A percentile compares a stretch with the other conserved stretches of the same genome.
Evolutionary conservation across 1,284 basidiomycete genomes (phyloP).

Genomic region (Leccinum subatratum): DNA sequence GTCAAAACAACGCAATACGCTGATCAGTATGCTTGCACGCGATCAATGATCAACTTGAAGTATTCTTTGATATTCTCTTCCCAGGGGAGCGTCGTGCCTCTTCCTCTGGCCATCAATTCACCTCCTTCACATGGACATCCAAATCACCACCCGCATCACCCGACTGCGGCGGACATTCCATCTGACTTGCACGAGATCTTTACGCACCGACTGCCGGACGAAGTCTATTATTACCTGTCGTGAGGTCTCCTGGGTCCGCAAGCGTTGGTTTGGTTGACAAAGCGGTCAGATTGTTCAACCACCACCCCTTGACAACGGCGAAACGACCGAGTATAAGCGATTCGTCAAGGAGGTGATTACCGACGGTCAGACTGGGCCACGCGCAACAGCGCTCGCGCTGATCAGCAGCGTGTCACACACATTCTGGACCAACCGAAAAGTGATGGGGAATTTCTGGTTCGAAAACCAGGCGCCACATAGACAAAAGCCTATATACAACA

Average conservation of each 20-base stretch:
- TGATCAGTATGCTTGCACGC: conserved; percentile 86
- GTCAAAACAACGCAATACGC: conserved; percentile 74
- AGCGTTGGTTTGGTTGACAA: conserved; percentile 84
- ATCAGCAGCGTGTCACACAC: conserved; percentile 71
- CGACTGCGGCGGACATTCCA: conserved; percentile 84
- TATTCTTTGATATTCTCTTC: conserved; percentile 88
- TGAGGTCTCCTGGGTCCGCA: conserved; percentile 85
- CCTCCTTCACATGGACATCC: conserved; percentile 45
- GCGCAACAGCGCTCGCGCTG: conserved; percentile 85
- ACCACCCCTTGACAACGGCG: conserved; percentile 91
- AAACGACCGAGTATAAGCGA: conserved; percentile 88
- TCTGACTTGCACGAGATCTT: conserved; percentile 93
- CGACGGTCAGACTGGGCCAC: conserved; percentile 85
- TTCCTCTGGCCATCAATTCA: conserved; percentile 73
- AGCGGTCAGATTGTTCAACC: conserved; percentile 81
- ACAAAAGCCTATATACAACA: conserved; percentile 64
- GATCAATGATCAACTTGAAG: conserved; percentile 75
- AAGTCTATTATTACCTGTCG: conserved; percentile 94
- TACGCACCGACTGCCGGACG: conserved; percentile 91
- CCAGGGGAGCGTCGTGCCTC: conserved; percentile 83
- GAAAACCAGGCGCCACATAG: conserved; percentile 51
- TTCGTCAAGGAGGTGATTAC: conserved; percentile 96
- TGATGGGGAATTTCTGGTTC: conserved; percentile 75
- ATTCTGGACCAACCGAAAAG: conserved; percentile 76
- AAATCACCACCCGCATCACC: conserved; percentile 59